Evolutionary conservation across 1,284 basidiomycete species (phyloP), one percentile per base, ranked within the genome.

Genomic region (Peniophora sp.): DNA sequence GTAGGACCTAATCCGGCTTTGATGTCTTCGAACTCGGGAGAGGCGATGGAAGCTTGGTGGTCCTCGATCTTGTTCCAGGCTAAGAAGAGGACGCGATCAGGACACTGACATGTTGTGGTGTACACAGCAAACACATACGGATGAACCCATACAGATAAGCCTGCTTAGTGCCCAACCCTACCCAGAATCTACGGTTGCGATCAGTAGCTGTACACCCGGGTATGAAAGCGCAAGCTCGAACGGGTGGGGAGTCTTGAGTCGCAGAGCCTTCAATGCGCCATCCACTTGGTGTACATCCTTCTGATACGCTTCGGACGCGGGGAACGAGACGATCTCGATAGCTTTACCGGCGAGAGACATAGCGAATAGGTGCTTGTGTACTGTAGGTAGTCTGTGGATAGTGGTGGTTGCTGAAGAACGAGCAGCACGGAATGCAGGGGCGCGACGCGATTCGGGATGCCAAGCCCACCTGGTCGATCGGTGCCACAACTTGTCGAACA

Each of bases 241-340:
- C 39, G 39, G 39, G 16, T 41, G 20, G n/a, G 39, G 39, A 8
- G 39, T 41, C 39, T 41, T 41, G 6, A 16, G 8, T 8, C 39
- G 39, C 39, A 46, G 19, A 23, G 23, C 16, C 6, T 46, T 25
- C 20, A 46, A 25, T 5, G 45, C 45, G 24, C 17, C 17, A 20
- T 14, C 24, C 36, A 44, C 10, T 6, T n/a, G 3, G 16, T 2
- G 3, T 10, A 23, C 36, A 38, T 50, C 39, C 17, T 50, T 44
- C 16, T 22, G 48, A 23, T 43, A 41, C 39, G 2, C 48, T 16
- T 50, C 48, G 23, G n/a, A 41, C 16, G 48, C 48, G 25, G 48
- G 48, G 36, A 35, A 50, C 5, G 22, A 50, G 17, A 27, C 48
- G 24, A 50, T 16, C 25, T 50, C 48, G 24, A 25, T 27, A 14